Percentiles rank a stretch among this genome's conserved stretches.
phyloP scores from a whole-genome alignment of 208 protist genomes.

The Leishmania amazonensis region DNA sequence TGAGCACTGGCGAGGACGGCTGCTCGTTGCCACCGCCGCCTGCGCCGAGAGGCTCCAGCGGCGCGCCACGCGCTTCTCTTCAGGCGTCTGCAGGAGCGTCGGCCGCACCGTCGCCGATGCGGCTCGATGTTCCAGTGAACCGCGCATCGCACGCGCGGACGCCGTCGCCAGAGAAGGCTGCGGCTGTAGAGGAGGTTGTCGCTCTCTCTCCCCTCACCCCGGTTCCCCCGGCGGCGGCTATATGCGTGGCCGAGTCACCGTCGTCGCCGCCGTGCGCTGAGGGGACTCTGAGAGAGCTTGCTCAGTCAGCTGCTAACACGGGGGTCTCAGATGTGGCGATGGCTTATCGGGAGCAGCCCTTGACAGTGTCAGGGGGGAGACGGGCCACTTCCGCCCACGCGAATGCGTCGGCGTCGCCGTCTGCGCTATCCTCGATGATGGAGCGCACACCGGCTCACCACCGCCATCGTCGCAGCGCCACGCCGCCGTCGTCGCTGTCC shows the following conservation, averaged over 20 bases:
- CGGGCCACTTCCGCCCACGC: not conserved
- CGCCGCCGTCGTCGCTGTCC: not conserved
- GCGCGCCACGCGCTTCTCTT: not conserved
- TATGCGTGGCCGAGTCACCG: not conserved
- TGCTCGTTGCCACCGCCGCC: not conserved
- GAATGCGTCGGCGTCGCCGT: not conserved
- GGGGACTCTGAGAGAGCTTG: not conserved
- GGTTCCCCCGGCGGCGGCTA: not conserved
- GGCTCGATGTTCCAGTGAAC: not conserved
- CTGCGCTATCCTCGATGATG: not conserved
- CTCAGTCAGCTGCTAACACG: not conserved
- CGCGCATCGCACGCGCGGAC: not conserved
- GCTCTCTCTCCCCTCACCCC: slow-evolving; percentile 25
- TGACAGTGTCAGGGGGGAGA: not conserved
- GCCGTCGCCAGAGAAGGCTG: not conserved
- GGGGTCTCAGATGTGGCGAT: not conserved
- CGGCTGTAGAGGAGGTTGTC: not conserved
- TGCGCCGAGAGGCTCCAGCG: not conserved
- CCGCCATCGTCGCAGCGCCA: not conserved
- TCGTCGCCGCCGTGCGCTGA: not conserved
- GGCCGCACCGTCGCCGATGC: not conserved
- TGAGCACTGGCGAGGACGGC: not conserved
- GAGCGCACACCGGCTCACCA: slow-evolving; percentile 1
- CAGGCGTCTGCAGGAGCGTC: not conserved
- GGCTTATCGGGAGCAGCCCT: not conserved